Conservation (phyloP, 2,329 filamentous ascomycete genomes). For the Epichloe bromicola region DNA sequence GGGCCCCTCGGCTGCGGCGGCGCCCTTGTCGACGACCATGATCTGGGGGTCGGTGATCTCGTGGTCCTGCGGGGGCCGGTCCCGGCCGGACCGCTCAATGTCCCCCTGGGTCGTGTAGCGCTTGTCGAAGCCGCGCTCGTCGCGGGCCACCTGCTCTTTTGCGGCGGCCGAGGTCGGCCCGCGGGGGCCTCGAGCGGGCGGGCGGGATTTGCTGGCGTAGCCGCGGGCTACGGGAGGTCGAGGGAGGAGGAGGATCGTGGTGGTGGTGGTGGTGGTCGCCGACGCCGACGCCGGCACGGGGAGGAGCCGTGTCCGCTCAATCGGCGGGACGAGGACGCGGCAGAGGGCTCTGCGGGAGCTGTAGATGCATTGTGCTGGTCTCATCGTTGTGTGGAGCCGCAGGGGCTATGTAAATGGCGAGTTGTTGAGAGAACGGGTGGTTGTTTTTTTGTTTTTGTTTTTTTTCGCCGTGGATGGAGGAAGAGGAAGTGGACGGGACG, state of each 20-base stretch:
- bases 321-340: constrained; percentile 28
- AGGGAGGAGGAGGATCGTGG: neutral
- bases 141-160: constrained; percentile 6
- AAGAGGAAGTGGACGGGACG: accelerated
- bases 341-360: constrained; percentile 33
- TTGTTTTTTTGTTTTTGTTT: too few species aligned
- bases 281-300: neutral
- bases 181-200: neutral
- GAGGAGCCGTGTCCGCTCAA: neutral
- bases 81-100: constrained; percentile 21
- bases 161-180: neutral
- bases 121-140: constrained; percentile 16
- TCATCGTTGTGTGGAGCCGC: constrained; percentile 19
- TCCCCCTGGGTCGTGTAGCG: constrained; percentile 23
- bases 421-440: too few species aligned
- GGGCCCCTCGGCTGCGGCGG: constrained; percentile 22
- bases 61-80: constrained; percentile 29
- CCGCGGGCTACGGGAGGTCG: neutral
- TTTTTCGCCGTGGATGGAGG: neutral
- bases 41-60: constrained; percentile 30
- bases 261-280: neutral
- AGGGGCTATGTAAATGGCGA: neutral
- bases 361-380: constrained; percentile 24
- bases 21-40: constrained; percentile 28
- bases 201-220: neutral